Evolutionary conservation across 768 basidiomycete genomes (phyloP).

Genomic region (Amanita exitialis): DNA sequence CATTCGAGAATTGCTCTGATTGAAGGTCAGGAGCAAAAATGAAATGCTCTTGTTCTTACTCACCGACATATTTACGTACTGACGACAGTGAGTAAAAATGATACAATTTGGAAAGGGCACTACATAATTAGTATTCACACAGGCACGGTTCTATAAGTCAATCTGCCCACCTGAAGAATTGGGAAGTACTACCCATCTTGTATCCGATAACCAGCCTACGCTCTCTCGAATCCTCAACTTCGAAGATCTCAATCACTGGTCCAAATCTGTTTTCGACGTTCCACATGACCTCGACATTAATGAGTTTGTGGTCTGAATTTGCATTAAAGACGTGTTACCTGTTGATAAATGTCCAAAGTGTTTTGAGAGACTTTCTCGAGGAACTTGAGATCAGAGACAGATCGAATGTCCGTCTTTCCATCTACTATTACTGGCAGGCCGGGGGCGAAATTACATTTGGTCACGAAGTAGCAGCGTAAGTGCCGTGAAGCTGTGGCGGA

Average conservation of each 20-base stretch:
- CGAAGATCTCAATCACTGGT: slow-evolving; percentile 92
- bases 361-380: slow-evolving; percentile 89
- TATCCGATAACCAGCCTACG: slow-evolving; percentile 92
- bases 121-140: slow-evolving; percentile 15
- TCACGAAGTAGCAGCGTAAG: slow-evolving; percentile 94
- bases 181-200: slow-evolving; percentile 87
- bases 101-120: slow-evolving; percentile 90
- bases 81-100: slow-evolving; percentile 96
- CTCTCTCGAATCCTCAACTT: slow-evolving; percentile 90
- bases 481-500: slow-evolving; percentile 84
- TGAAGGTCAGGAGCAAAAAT: neutral
- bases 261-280: slow-evolving; percentile 79
- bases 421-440: slow-evolving; percentile 26
- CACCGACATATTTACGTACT: slow-evolving; percentile 91
- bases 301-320: neutral
- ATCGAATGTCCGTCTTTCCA: slow-evolving; percentile 74
- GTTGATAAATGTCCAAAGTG: slow-evolving; percentile 88
- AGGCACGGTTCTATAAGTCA: neutral
- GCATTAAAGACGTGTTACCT: slow-evolving; percentile 17
- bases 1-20: slow-evolving; percentile 92
- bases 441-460: slow-evolving; percentile 74
- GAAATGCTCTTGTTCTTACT: slow-evolving; percentile 13
- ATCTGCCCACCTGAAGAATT: slow-evolving; percentile 57
- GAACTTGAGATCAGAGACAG: slow-evolving; percentile 83
- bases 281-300: slow-evolving; percentile 51